Conservation (phyloP, 768 basidiomycete genomes). For the Boletus rufocinnamomeus region DNA sequence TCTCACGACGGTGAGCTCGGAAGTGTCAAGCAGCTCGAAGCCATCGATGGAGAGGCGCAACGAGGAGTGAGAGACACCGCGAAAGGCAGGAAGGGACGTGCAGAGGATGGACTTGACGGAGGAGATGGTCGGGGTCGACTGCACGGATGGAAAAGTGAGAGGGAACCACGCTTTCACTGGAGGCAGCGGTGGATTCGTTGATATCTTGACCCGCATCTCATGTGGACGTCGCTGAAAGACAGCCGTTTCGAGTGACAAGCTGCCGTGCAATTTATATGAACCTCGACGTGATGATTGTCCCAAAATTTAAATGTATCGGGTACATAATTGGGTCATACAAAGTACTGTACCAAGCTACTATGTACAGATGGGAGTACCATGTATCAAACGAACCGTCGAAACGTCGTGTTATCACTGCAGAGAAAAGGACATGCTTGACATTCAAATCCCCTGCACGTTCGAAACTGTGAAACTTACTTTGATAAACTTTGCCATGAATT, state of each 20-base stretch:
- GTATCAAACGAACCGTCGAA: neutral
- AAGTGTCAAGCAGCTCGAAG: slow-evolving; percentile 32
- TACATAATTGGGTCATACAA: neutral
- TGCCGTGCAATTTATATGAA: neutral
- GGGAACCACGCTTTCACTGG: slow-evolving; percentile 56
- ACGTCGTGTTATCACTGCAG: slow-evolving; percentile 10
- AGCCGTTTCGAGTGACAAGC: neutral
- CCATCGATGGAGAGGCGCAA: slow-evolving; percentile 30
- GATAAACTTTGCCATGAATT: slow-evolving; percentile 92
- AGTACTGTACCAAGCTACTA: neutral
- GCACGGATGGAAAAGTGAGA: slow-evolving; percentile 10
- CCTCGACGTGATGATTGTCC: neutral
- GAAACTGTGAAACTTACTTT: slow-evolving; percentile 50
- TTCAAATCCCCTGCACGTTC: neutral
- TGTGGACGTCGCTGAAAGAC: neutral
- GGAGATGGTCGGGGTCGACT: slow-evolving; percentile 9
- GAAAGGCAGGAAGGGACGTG: slow-evolving; percentile 15
- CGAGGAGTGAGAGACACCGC: neutral
- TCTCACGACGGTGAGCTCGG: slow-evolving; percentile 27
- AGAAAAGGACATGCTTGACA: neutral
- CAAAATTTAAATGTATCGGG: neutral
- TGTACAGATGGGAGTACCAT: neutral
- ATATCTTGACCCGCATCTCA: slow-evolving; percentile 52
- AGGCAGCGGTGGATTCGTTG: slow-evolving; percentile 49
- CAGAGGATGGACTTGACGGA: slow-evolving; percentile 26